These are phyloP conservation scores for Thalassiosira ordinaria DNA, from an alignment of 352 stramenopile species.

Conservation along the genomic window DNA sequence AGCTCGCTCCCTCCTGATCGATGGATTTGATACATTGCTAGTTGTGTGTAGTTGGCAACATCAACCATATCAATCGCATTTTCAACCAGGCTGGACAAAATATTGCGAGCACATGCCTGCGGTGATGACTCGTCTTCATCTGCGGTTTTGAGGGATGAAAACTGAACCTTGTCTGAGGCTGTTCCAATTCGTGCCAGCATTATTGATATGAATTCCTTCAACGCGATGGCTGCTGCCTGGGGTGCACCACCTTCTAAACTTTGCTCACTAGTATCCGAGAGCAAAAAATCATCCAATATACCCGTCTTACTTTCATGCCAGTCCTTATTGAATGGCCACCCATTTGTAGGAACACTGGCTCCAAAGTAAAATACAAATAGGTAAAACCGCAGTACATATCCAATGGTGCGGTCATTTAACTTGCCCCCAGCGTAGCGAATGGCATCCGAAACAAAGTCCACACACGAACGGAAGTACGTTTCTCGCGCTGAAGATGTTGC, in stretches of 20 bases:
- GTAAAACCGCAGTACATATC: slow-evolving; percentile 82
- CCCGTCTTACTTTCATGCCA: slow-evolving; percentile 38
- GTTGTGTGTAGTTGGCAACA: slow-evolving; percentile 76
- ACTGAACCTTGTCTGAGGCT: slow-evolving; percentile 8
- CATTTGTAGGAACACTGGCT: slow-evolving; percentile 63
- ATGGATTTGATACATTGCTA: slow-evolving; percentile 83
- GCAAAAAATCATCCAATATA: slow-evolving; percentile 58
- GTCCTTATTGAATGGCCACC: slow-evolving; percentile 53
- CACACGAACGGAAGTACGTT: slow-evolving; percentile 74
- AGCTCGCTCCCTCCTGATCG: slow-evolving; percentile 82
- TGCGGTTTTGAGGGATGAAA: neutral
- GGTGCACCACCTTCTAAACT: slow-evolving; percentile 62
- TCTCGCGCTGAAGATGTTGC: slow-evolving; percentile 76
- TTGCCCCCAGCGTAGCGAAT: slow-evolving; percentile 64
- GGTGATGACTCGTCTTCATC: neutral
- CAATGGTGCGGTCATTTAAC: slow-evolving; percentile 75
- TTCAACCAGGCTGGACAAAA: slow-evolving; percentile 53
- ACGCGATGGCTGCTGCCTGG: slow-evolving; percentile 70
- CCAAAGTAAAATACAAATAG: slow-evolving; percentile 86
- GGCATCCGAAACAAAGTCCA: slow-evolving; percentile 82
- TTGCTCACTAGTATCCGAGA: slow-evolving; percentile 59
- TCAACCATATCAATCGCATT: slow-evolving; percentile 67
- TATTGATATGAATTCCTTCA: slow-evolving; percentile 80
- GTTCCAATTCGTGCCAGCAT: slow-evolving; percentile 48
- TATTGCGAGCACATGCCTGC: slow-evolving; percentile 8